Conservation (phyloP, 495 filamentous ascomycete genomes). For the Penicillium coprophilum region DNA sequence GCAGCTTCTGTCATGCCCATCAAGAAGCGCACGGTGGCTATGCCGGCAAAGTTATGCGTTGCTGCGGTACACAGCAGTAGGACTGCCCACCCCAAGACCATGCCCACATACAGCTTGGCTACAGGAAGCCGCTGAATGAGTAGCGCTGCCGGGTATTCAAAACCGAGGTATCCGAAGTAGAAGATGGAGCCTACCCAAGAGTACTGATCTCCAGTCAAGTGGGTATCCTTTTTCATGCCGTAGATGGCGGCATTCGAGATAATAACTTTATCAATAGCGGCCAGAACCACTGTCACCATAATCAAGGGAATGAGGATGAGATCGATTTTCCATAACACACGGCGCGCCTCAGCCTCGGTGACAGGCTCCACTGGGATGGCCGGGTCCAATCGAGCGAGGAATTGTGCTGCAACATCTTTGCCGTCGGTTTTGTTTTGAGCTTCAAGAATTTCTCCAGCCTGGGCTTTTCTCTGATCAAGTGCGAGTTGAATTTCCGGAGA, state of each 20-base stretch:
- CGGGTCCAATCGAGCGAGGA: slow-evolving; percentile 11
- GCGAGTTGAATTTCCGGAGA: slow-evolving; percentile 1
- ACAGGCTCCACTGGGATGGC: slow-evolving; percentile 20
- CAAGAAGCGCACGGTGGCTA: slow-evolving; percentile 39
- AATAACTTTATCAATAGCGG: slow-evolving; percentile 38
- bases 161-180: slow-evolving; percentile 40
- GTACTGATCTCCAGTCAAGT: slow-evolving; percentile 47
- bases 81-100: slow-evolving; percentile 22
- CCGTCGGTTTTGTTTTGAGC: background rate
- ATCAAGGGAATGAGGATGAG: slow-evolving; percentile 34
- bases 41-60: slow-evolving; percentile 24
- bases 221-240: slow-evolving; percentile 40
- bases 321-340: slow-evolving; percentile 38
- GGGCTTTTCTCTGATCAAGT: slow-evolving; percentile 7
- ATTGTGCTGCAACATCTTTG: slow-evolving; percentile 26
- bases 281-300: slow-evolving; percentile 30
- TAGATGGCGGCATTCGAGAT: slow-evolving; percentile 44
- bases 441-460: slow-evolving; percentile 15
- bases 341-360: slow-evolving; percentile 18
- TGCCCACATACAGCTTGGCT: slow-evolving; percentile 44
- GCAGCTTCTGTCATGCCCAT: slow-evolving; percentile 53
- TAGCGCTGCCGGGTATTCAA: slow-evolving; percentile 23
- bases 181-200: slow-evolving; percentile 50
- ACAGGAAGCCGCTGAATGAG: slow-evolving; percentile 48
- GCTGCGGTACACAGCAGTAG: slow-evolving; percentile 22